Evolutionary conservation across 305 asterid genomes (phyloP).

Genomic region (Salvia sclarea): DNA sequence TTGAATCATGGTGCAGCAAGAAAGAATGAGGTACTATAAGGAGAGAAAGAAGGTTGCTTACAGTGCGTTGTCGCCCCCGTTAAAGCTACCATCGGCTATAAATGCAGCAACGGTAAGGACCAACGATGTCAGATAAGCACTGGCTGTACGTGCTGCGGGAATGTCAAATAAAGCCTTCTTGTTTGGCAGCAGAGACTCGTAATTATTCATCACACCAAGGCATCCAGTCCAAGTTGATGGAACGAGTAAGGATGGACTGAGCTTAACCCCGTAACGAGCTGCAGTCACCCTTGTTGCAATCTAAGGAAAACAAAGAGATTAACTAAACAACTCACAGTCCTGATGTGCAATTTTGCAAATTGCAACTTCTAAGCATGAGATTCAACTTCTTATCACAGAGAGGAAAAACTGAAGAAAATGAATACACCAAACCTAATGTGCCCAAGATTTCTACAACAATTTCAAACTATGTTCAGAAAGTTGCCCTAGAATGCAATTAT

Average conservation of each 20-base stretch:
- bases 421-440: neutral
- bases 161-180: constrained; percentile 84
- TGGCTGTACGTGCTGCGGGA: constrained; percentile 85
- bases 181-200: constrained; percentile 77
- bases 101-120: constrained; percentile 68
- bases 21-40: neutral
- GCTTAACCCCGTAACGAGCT: constrained; percentile 70
- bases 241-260: constrained; percentile 87
- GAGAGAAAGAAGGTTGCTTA: constrained; percentile 46
- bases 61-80: constrained; percentile 91
- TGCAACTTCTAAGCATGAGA: no score
- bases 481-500: neutral
- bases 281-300: constrained; percentile 77
- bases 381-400: no score
- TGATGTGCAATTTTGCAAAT: no score
- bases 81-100: constrained; percentile 76
- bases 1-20: neutral
- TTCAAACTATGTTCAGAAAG: neutral
- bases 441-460: neutral
- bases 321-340: neutral
- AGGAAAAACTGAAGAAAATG: neutral
- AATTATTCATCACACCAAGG: constrained; percentile 82
- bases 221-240: constrained; percentile 93
- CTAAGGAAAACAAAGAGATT: constrained; percentile 34
- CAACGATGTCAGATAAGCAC: constrained; percentile 77